These are phyloP conservation scores for Ogataea corticis DNA, from an alignment of 805 yeast genomes.

Conservation along the genomic window DNA sequence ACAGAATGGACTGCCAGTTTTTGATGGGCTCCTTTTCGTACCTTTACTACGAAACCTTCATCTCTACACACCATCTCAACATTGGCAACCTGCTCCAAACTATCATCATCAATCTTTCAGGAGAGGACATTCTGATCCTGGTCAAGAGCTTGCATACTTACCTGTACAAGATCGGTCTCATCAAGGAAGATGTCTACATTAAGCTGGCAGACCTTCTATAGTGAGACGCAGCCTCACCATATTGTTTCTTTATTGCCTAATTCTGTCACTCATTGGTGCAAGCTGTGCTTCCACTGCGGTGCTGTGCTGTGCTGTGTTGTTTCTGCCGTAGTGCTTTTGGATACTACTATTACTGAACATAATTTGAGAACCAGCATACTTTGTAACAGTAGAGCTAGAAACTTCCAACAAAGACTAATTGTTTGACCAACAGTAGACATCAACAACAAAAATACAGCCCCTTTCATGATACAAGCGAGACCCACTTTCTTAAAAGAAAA, in stretches of 20 bases:
- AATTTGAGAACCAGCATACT: too few species aligned
- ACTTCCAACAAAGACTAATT: too few species aligned
- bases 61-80: conserved; percentile 68
- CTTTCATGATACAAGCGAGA: conserved; percentile 12
- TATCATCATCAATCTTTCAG: conserved; percentile 67
- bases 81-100: conserved; percentile 76
- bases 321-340: too few species aligned
- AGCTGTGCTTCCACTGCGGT: too few species aligned
- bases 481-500: not conserved
- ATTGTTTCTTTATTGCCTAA: not conserved
- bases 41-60: conserved; percentile 88
- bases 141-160: conserved; percentile 59
- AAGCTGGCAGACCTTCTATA: conserved; percentile 30
- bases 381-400: not conserved
- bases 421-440: not conserved
- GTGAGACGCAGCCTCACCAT: not conserved
- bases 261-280: not conserved
- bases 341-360: too few species aligned
- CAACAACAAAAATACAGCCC: conserved; percentile 7
- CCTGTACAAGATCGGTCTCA: conserved; percentile 44
- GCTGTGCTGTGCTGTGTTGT: too few species aligned
- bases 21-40: conserved; percentile 96
- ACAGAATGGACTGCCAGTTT: conserved; percentile 96
- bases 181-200: conserved; percentile 36
- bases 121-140: conserved; percentile 64